phyloP scores from a whole-genome alignment of 129 eudicot species.

The Silybum marianum region DNA sequence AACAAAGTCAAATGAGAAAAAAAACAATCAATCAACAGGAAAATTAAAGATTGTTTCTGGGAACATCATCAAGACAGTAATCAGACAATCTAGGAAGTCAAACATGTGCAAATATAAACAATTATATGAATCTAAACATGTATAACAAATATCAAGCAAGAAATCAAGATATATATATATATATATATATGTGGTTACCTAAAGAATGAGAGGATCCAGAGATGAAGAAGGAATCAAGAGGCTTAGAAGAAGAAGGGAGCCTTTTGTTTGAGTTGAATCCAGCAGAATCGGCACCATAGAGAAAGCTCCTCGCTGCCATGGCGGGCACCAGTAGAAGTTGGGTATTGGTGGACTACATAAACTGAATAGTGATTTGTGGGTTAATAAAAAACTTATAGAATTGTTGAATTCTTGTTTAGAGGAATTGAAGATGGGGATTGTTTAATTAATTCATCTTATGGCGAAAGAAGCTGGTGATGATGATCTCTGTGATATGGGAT shows the following conservation, averaged over 20 bases:
- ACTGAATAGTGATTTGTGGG: slow-evolving; percentile 3
- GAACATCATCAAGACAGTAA: slow-evolving; percentile 10
- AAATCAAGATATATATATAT: background rate
- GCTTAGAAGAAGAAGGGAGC: slow-evolving; percentile 31
- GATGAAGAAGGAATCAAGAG: slow-evolving; percentile 50
- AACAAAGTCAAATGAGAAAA: background rate
- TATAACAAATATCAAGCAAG: background rate
- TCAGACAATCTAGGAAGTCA: slow-evolving; percentile 4
- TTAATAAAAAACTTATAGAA: slow-evolving; percentile 13
- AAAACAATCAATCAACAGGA: background rate
- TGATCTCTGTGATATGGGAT: slow-evolving; percentile 87
- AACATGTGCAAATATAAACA: slow-evolving; percentile 3
- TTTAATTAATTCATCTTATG: slow-evolving; percentile 64
- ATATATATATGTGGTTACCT: slow-evolving; percentile 39
- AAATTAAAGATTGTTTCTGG: slow-evolving; percentile 11
- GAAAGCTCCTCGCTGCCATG: slow-evolving; percentile 58
- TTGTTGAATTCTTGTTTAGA: too few species aligned
- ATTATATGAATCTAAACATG: slow-evolving; percentile 8
- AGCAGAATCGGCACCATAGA: slow-evolving; percentile 43
- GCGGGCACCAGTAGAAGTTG: slow-evolving; percentile 14
- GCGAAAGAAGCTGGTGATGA: slow-evolving; percentile 90
- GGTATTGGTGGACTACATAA: slow-evolving; percentile 17
- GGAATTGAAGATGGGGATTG: background rate
- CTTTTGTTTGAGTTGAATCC: slow-evolving; percentile 28
- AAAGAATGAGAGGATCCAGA: slow-evolving; percentile 63